Evolutionary conservation across 352 stramenopile genomes (phyloP).

Genomic region (Phytophthora citricola): DNA sequence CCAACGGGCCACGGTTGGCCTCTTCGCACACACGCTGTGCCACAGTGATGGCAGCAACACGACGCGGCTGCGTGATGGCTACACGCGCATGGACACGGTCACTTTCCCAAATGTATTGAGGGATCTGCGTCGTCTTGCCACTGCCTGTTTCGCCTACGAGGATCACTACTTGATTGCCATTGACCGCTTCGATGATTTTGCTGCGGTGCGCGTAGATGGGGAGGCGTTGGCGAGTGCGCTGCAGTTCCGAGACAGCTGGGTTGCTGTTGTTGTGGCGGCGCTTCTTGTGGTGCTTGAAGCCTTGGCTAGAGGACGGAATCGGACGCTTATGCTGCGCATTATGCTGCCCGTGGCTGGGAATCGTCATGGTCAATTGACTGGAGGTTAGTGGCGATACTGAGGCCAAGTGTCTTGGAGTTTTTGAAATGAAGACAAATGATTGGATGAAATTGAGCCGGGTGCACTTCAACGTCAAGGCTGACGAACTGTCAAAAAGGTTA

Average conservation of each 20-base stretch:
- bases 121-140: conserved; percentile 93
- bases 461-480: conserved; percentile 14
- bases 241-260: conserved; percentile 45
- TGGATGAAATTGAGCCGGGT: conserved; percentile 9
- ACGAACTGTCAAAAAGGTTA: conserved; percentile 7
- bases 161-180: conserved; percentile 81
- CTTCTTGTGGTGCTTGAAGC: conserved; percentile 40
- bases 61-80: conserved; percentile 84
- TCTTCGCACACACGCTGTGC: conserved; percentile 84
- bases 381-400: conserved; percentile 29
- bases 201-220: conserved; percentile 79
- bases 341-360: conserved; percentile 9
- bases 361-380: conserved; percentile 31
- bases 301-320: conserved; percentile 17
- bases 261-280: conserved; percentile 20
- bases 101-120: conserved; percentile 86
- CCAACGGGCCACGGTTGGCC: conserved; percentile 51
- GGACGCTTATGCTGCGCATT: conserved; percentile 32
- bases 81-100: conserved; percentile 53
- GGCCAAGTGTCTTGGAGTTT: conserved; percentile 14
- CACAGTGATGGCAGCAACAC: conserved; percentile 85
- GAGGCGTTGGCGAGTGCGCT: conserved; percentile 67
- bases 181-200: conserved; percentile 70
- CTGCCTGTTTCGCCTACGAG: conserved; percentile 91
- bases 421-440: conserved; percentile 12